Evolutionary conservation across 768 basidiomycete genomes (phyloP), one percentile per base, ranked within the genome.

Genomic region (Naganishia friedmannii): DNA sequence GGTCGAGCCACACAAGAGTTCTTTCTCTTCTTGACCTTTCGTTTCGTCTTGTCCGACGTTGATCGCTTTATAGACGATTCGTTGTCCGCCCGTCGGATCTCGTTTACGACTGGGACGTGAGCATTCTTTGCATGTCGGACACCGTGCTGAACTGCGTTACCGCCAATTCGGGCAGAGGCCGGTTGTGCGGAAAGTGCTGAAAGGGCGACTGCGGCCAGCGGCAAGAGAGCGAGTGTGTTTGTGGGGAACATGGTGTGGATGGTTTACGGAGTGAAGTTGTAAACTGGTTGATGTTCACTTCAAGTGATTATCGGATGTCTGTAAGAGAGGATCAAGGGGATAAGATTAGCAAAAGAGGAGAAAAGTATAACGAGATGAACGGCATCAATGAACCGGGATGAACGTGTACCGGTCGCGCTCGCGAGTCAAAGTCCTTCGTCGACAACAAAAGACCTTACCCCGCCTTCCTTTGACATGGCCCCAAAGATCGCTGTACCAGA

Each of bases 21-120:
- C 72, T 77, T 77, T 74, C 77, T 77, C 74, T 77, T 78, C 69
- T 71, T 73, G 57, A 79, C 78, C 65, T 75, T 68, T 53, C 78
- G 57, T 70, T 79, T 79, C 53, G 48, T 72, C 58, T 66, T 65
- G 32, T 57, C 66, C 72, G 53, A 53, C 23, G 23, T 53, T 21
- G 32, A 32, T 48, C 45, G 63, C 45, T 46, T 55, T 34, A 9
- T 57, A 12, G 28, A 21, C 31, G 57, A 63, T 34, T 53, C 45
- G n/a, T n/a, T 26, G 45, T 26, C 67, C 29, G 23, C 67, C 23
- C 66, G 32, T 48, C 70, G 63, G 32, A 72, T 48, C 57, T 68
- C 63, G 28, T 73, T 69, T 23, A 73, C 32, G 31, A 53, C 66
- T 46, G 69, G 58, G 17, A 65, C 39, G 53, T 57, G 68, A 29